A percentile compares a stretch with the other conserved stretches of the same genome.
Conservation (phyloP, 306 rosid genomes). For the Casuarina glauca region DNA sequence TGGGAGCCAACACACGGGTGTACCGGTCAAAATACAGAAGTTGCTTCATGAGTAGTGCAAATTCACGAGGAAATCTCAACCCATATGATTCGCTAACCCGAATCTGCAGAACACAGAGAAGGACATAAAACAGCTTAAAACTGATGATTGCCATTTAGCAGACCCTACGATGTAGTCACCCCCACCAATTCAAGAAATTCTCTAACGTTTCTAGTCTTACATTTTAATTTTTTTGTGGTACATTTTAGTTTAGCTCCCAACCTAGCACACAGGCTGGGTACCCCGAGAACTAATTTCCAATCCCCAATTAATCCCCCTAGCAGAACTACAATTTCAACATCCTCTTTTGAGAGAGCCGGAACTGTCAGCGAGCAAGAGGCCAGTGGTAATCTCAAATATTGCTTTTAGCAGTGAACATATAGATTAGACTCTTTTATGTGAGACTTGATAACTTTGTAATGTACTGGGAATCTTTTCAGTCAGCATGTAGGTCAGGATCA, state of each 20-base stretch:
- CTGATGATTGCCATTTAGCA: conserved; percentile 6
- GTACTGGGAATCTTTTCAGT: not conserved
- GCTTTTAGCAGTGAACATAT: not conserved
- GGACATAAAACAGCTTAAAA: conserved; percentile 10
- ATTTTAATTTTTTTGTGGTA: not conserved
- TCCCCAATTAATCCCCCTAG: not conserved
- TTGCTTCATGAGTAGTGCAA: conserved; percentile 93
- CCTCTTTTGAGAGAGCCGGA: not conserved
- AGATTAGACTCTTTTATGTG: not conserved
- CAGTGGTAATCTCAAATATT: not conserved
- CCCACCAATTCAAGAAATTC: not conserved
- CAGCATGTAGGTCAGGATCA: not conserved
- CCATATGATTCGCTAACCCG: conserved; percentile 93
- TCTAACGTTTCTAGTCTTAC: not conserved
- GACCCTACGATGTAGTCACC: not conserved
- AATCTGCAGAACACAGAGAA: conserved; percentile 46
- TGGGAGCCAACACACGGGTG: conserved; percentile 87
- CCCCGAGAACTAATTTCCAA: not conserved
- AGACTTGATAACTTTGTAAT: not conserved
- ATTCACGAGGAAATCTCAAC: conserved; percentile 86
- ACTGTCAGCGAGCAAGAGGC: not conserved
- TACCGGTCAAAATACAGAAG: conserved; percentile 92
- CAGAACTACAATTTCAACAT: not conserved
- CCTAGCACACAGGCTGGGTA: not conserved
- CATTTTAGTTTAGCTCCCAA: not conserved